Evolutionary conservation across 495 filamentous ascomycete genomes (phyloP).

Genomic region (Friedmanniomyces simplex): DNA sequence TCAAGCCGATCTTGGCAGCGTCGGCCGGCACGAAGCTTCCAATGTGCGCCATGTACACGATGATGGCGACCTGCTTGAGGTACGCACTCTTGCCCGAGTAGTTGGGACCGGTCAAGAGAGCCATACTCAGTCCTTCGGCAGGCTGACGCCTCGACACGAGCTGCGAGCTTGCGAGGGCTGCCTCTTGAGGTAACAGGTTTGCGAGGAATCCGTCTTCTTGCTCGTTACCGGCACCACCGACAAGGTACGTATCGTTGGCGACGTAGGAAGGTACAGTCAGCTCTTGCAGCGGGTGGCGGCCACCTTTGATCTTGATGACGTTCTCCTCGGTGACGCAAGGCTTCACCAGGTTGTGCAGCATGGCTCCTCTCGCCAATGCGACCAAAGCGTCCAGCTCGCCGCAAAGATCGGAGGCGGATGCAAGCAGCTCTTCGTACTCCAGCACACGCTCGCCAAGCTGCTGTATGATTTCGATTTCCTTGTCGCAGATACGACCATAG

Average conservation of each 20-base stretch:
- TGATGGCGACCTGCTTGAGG: conserved; percentile 89
- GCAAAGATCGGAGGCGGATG: conserved; percentile 59
- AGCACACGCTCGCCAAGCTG: conserved; percentile 63
- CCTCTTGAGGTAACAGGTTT: neutral
- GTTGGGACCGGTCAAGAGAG: conserved; percentile 86
- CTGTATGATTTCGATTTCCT: conserved; percentile 83
- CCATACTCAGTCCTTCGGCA: conserved; percentile 50
- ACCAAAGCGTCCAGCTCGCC: conserved; percentile 73
- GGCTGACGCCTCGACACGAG: neutral
- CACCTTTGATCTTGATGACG: conserved; percentile 63
- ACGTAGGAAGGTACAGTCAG: conserved; percentile 77
- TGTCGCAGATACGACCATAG: conserved; percentile 73
- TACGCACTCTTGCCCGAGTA: conserved; percentile 96
- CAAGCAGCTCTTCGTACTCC: conserved; percentile 56
- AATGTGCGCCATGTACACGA: conserved; percentile 86
- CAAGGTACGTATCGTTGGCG: conserved; percentile 64
- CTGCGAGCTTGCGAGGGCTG: neutral
- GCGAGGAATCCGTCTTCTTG: neutral
- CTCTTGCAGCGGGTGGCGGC: conserved; percentile 87
- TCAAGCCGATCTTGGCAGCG: conserved; percentile 69
- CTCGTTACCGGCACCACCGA: conserved; percentile 46
- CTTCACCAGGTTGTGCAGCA: conserved; percentile 56
- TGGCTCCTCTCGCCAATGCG: conserved; percentile 70
- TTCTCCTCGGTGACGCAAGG: conserved; percentile 66
- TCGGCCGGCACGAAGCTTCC: conserved; percentile 84